Conservation (phyloP, 2,329 filamentous ascomycete species). For the Colletotrichum sp. region DNA sequence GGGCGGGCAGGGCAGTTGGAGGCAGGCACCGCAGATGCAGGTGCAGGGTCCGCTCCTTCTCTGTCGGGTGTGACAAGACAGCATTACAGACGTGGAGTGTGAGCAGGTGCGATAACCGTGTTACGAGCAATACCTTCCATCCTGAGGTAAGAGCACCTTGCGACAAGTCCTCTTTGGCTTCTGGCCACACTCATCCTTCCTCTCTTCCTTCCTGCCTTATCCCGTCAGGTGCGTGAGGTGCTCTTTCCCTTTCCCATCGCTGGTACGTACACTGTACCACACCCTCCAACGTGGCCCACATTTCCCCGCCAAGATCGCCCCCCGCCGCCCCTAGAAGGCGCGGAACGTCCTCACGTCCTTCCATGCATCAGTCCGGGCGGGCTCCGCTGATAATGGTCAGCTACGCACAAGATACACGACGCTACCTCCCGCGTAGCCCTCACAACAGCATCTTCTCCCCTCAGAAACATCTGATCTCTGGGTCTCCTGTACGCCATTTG, state of each 20-base stretch:
- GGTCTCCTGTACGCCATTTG: not conserved
- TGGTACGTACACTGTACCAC: too few species aligned
- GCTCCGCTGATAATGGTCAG: slow-evolving; percentile 4
- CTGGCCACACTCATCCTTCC: not conserved
- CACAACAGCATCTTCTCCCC: not conserved
- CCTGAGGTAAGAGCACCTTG: not conserved
- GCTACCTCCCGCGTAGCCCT: not conserved
- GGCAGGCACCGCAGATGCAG: not conserved
- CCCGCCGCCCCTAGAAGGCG: slow-evolving; percentile 11
- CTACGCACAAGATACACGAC: not conserved
- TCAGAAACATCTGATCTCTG: not conserved
- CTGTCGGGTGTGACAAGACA: not conserved
- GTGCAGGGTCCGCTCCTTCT: not conserved
- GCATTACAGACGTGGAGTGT: not conserved
- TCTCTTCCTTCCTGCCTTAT: not conserved
- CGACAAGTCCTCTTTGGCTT: not conserved
- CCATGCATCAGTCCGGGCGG: slow-evolving; percentile 17
- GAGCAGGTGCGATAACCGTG: not conserved
- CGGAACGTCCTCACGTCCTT: slow-evolving; percentile 19
- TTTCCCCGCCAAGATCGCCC: slow-evolving; percentile 8
- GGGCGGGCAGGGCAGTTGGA: not conserved
- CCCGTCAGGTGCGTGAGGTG: not conserved
- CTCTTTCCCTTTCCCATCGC: not conserved
- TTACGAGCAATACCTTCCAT: not conserved
- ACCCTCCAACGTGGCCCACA: not conserved